Evolutionary conservation across 2,329 filamentous ascomycete species (phyloP).

Genomic region (Diaporthe vexans): DNA sequence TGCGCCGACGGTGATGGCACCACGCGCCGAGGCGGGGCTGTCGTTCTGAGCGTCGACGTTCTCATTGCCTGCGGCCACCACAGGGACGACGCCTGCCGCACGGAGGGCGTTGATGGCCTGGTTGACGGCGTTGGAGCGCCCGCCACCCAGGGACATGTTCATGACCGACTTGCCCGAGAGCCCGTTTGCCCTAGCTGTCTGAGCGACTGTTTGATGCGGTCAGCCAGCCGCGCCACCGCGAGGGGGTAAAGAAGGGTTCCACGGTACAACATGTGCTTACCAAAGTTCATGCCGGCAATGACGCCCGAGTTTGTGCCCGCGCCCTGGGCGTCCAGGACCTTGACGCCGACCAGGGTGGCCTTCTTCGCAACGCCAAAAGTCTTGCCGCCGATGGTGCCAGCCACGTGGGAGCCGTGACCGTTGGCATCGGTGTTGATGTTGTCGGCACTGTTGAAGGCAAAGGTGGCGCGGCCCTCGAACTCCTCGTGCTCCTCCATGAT

Average conservation of each 20-base stretch:
- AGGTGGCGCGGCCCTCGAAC: slow-evolving; percentile 68
- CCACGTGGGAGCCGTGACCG: slow-evolving; percentile 75
- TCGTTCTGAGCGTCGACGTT: slow-evolving; percentile 63
- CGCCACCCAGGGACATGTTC: slow-evolving; percentile 74
- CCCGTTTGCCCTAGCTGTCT: slow-evolving; percentile 59
- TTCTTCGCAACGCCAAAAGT: slow-evolving; percentile 75
- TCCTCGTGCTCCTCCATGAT: slow-evolving; percentile 69
- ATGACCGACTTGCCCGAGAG: slow-evolving; percentile 68
- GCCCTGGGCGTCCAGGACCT: slow-evolving; percentile 69
- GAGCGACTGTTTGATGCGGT: slow-evolving; percentile 51
- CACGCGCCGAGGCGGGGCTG: slow-evolving; percentile 68
- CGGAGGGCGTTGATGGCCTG: slow-evolving; percentile 65
- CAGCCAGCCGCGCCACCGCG: background rate
- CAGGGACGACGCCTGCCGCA: slow-evolving; percentile 66
- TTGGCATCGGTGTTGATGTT: slow-evolving; percentile 66
- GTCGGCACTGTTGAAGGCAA: slow-evolving; percentile 67
- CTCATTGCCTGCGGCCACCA: slow-evolving; percentile 74
- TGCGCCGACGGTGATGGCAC: slow-evolving; percentile 72
- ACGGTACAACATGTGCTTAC: slow-evolving; percentile 44
- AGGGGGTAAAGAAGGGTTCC: no score
- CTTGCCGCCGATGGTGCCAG: slow-evolving; percentile 71
- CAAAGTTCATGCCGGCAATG: slow-evolving; percentile 71
- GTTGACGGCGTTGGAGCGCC: slow-evolving; percentile 65
- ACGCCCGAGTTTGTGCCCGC: slow-evolving; percentile 65
- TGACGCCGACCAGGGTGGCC: slow-evolving; percentile 68